Percentiles rank a stretch among this genome's conserved stretches.
phyloP scores from a whole-genome alignment of 83 land plant genomes.

The Thuja plicata region DNA sequence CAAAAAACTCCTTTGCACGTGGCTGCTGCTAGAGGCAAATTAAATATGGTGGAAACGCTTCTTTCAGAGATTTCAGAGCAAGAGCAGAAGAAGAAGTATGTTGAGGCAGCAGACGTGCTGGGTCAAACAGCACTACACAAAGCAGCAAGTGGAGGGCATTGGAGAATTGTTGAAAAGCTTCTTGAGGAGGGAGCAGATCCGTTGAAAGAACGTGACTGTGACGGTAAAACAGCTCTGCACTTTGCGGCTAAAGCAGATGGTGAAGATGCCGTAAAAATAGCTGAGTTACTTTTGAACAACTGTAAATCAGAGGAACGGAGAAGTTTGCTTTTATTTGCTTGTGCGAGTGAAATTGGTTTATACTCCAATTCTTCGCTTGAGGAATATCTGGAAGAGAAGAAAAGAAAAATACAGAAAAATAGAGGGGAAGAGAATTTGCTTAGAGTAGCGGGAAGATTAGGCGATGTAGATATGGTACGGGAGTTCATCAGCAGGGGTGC shows the following conservation, averaged over 20 bases:
- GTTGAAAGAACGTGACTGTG: background rate
- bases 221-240: background rate
- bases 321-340: background rate
- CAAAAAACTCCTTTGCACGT: background rate
- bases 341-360: background rate
- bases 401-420: background rate
- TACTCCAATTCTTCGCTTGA: background rate
- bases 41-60: background rate
- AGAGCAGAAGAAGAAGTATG: background rate
- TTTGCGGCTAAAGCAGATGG: background rate
- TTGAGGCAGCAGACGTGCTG: background rate
- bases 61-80: background rate
- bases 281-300: background rate
- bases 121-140: background rate
- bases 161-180: background rate
- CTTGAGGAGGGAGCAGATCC: slow-evolving; percentile 1
- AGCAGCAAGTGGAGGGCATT: background rate
- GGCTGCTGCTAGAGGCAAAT: background rate
- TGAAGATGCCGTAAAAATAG: background rate
- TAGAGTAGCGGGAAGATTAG: background rate
- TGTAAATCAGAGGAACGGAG: background rate
- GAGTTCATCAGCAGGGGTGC: background rate
- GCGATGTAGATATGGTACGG: background rate
- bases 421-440: background rate
- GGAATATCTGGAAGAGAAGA: background rate